Evolutionary conservation across 208 protist genomes (phyloP).

Genomic region (Trypanosomatidae sp.): DNA sequence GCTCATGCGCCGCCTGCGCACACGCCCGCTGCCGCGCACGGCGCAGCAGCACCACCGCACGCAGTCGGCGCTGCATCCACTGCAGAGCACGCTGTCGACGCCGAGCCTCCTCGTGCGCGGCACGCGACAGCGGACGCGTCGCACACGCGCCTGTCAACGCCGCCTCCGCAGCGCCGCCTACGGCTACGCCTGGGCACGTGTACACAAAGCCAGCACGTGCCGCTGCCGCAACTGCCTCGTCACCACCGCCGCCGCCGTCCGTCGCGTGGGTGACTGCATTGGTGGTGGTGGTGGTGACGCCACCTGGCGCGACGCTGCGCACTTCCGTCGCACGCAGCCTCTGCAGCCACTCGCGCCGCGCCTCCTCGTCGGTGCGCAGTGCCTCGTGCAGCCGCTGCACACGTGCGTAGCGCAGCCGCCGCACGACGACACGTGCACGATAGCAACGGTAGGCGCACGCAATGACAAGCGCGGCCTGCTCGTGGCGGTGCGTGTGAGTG

Average conservation of each 20-base stretch:
- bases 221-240: background rate
- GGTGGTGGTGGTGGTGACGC: constrained; percentile 1
- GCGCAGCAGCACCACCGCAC: constrained; percentile 28
- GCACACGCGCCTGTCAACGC: background rate
- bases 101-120: background rate
- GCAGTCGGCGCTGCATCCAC: constrained; percentile 42
- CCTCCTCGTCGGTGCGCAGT: constrained; percentile 25
- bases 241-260: background rate
- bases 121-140: background rate
- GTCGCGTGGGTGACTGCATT: constrained; percentile 4
- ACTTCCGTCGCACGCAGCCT: constrained; percentile 23
- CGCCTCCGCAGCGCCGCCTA: too few species aligned
- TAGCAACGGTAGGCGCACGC: constrained; percentile 64
- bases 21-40: constrained; percentile 12
- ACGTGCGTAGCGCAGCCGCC: constrained; percentile 22
- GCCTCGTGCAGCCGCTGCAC: constrained; percentile 17
- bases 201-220: background rate
- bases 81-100: constrained; percentile 11
- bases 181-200: too few species aligned
- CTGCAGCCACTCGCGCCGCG: constrained; percentile 21
- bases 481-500: constrained; percentile 62
- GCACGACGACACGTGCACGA: constrained; percentile 15
- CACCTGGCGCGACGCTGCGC: constrained; percentile 4
- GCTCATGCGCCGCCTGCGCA: constrained; percentile 12
- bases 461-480: constrained; percentile 67